Percentiles rank a stretch among this genome's conserved stretches.
phyloP scores from a whole-genome alignment of 257 asterid species.

The Capsicum baccatum region DNA sequence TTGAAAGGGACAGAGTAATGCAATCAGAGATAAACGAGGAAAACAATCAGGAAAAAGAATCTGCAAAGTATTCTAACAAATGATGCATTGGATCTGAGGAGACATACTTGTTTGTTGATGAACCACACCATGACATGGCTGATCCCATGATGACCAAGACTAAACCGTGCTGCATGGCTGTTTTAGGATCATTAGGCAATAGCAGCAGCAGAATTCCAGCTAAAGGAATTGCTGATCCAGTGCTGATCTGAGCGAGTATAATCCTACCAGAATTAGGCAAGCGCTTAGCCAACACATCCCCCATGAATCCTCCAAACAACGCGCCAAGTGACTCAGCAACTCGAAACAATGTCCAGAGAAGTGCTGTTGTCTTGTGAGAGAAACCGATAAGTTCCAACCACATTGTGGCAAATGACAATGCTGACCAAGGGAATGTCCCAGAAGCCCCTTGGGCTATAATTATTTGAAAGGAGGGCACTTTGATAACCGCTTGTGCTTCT shows the following conservation, averaged over 20 bases:
- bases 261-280: constrained; percentile 83
- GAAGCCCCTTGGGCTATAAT: constrained; percentile 31
- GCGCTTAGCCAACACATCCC: constrained; percentile 64
- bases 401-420: constrained; percentile 31
- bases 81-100: neutral
- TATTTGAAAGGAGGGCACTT: constrained; percentile 28
- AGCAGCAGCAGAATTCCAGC: constrained; percentile 74
- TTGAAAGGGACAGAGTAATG: neutral
- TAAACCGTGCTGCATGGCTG: constrained; percentile 58
- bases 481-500: constrained; percentile 74
- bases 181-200: constrained; percentile 75
- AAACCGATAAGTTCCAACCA: constrained; percentile 35
- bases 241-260: constrained; percentile 76
- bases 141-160: constrained; percentile 78
- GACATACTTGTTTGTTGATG: constrained; percentile 86
- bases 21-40: neutral
- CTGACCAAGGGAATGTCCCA: constrained; percentile 34
- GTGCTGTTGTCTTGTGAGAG: constrained; percentile 70
- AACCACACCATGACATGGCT: constrained; percentile 75
- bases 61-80: neutral
- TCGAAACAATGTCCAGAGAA: constrained; percentile 60
- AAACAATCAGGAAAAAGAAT: neutral
- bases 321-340: constrained; percentile 73
- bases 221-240: constrained; percentile 77
- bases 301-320: constrained; percentile 85